A percentile compares a stretch with the other conserved stretches of the same genome.
phyloP scores from a whole-genome alignment of 805 yeast genomes.

The Torulaspora microellipsoides region DNA sequence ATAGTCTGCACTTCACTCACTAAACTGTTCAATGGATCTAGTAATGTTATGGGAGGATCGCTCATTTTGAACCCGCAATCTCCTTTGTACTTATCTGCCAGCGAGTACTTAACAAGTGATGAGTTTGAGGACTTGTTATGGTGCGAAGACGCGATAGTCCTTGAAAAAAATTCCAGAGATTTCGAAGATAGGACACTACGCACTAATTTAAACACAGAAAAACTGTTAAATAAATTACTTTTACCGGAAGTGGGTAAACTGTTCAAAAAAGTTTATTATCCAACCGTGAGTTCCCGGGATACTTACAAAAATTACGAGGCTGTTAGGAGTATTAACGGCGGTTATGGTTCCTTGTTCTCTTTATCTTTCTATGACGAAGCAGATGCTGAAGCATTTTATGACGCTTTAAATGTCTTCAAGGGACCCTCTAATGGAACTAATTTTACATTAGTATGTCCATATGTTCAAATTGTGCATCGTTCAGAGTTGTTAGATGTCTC shows the following conservation, averaged over 20 bases:
- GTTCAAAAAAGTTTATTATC: constrained; percentile 10
- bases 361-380: constrained; percentile 6
- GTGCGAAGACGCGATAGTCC: constrained; percentile 87
- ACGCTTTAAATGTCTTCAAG: constrained; percentile 35
- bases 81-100: constrained; percentile 43
- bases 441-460: constrained; percentile 82
- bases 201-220: constrained; percentile 46
- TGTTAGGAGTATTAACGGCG: constrained; percentile 10
- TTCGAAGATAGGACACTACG: constrained; percentile 53
- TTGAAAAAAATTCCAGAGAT: constrained; percentile 87
- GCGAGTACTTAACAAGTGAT: constrained; percentile 41
- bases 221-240: constrained; percentile 6
- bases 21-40: constrained; percentile 85
- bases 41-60: constrained; percentile 93
- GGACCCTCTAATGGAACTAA: constrained; percentile 89
- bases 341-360: constrained; percentile 13
- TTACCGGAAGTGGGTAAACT: constrained; percentile 9
- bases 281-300: constrained; percentile 11
- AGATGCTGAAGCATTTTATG: constrained; percentile 11
- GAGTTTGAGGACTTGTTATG: constrained; percentile 67
- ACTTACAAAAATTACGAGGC: constrained; percentile 9
- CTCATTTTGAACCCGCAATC: constrained; percentile 65
- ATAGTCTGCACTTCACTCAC: constrained; percentile 85
- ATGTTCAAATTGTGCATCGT: constrained; percentile 77
- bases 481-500: constrained; percentile 73